Conservation (phyloP, 352 stramenopile species). For the Pythium insidiosum region DNA sequence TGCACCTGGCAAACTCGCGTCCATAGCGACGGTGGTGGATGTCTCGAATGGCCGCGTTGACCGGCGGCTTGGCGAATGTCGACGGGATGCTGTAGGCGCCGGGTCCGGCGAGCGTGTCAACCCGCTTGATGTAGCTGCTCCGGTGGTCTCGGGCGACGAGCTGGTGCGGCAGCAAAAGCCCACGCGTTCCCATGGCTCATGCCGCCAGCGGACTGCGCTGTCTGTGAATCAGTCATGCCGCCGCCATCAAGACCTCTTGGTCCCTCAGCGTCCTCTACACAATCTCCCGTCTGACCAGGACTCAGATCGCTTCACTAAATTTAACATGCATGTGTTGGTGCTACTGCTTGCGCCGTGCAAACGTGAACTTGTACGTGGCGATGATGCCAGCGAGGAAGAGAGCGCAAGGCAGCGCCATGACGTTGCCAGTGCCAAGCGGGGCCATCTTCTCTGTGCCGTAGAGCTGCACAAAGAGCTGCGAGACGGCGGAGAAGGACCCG, state of each 20-base stretch:
- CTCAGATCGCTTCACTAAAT: too few species aligned
- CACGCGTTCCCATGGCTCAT: too few species aligned
- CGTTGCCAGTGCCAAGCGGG: constrained; percentile 47
- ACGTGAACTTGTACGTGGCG: constrained; percentile 33
- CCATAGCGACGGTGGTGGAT: constrained; percentile 46
- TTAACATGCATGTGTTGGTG: too few species aligned
- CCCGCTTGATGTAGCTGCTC: constrained; percentile 46
- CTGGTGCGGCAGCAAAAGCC: constrained; percentile 17
- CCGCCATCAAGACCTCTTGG: too few species aligned
- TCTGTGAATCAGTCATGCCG: too few species aligned
- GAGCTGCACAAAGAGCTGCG: constrained; percentile 61
- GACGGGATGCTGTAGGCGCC: constrained; percentile 55
- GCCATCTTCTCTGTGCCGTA: constrained; percentile 64
- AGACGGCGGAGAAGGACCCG: constrained; percentile 52
- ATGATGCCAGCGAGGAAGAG: constrained; percentile 41
- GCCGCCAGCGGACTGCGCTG: too few species aligned
- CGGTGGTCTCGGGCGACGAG: constrained; percentile 16
- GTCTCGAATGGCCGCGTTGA: constrained; percentile 29
- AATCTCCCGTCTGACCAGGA: too few species aligned
- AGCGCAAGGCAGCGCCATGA: constrained; percentile 48
- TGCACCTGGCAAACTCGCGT: constrained; percentile 49
- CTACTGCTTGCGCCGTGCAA: constrained; percentile 9
- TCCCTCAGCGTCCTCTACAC: too few species aligned
- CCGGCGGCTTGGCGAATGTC: constrained; percentile 22
- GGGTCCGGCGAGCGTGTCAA: constrained; percentile 32